Base-by-base conservation (phyloP, 768 basidiomycete species). In the Lactifluus subvellereus region DNA sequence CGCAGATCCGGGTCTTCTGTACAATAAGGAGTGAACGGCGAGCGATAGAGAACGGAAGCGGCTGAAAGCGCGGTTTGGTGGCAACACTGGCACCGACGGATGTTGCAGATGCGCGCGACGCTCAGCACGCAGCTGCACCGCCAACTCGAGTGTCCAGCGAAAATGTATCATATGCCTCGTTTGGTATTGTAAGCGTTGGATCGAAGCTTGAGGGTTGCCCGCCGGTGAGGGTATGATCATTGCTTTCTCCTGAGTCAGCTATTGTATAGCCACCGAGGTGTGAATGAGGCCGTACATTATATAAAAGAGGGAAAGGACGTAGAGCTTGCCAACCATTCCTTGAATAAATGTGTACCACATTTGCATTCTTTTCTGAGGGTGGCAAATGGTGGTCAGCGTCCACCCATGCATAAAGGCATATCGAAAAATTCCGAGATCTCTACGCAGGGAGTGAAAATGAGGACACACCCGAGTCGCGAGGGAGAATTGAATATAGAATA, bases 261-360 rank as follows among this genome's bases (percentile, higher is more conserved):
- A 22, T 48, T 10, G 38, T 18, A 11, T 22, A 27, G 9, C 16
- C 9, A 16, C 18, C n/a, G n/a, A 53, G 51, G 38, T 47, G 10
- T 14, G 11, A 33, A 48, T 6, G 6, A 40, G 6, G 11, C n/a
- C 62, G 35, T 38, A 63, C 62, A 59, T 54, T 5, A 59, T 54
- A 38, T 59, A 59, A 43, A 54, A 59, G 37, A 63, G 52, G 4
- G 62, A 63, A 22, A 63, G 57, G 20, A 59, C 57, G 18, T 63
- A 63, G 57, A 63, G 62, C 62, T 63, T 63, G 22, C 62, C 62
- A 2, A 54, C 18, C 52, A 54, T n/a, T 20, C 22, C 56, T 11
- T 59, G 57, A 27, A 63, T 1, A 9, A 38, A 13, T 16, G 57
- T 8, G 32, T 6, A 54, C 62, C 62, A 64, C 32, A 64, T 16